These are phyloP conservation scores for Vitis rotundifolia DNA, from an alignment of 164 flowering plant genomes.

Conservation along the genomic window DNA sequence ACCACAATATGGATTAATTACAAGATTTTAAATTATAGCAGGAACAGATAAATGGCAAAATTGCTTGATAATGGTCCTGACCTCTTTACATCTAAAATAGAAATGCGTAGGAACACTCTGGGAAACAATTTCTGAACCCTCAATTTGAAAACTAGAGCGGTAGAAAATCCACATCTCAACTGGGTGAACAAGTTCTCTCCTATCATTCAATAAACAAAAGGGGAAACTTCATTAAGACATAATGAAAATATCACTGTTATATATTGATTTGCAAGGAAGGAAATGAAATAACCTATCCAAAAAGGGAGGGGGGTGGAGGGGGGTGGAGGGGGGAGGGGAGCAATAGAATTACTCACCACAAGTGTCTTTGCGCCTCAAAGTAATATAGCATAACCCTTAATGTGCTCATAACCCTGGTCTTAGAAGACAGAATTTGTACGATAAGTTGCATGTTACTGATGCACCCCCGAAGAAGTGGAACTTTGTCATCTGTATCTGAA, in stretches of 20 bases:
- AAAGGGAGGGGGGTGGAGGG: too few relatives aligned
- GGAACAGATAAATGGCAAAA: neutral
- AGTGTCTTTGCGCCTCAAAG: constrained; percentile 63
- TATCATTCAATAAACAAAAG: constrained; percentile 27
- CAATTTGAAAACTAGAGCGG: constrained; percentile 36
- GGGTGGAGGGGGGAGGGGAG: neutral
- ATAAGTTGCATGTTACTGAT: constrained; percentile 39
- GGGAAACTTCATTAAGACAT: neutral
- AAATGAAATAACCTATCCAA: neutral
- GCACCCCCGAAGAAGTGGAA: constrained; percentile 68
- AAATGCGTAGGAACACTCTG: constrained; percentile 47
- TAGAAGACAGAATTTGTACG: constrained; percentile 54
- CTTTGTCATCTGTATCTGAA: constrained; percentile 50
- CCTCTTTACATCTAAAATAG: constrained; percentile 62
- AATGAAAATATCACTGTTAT: neutral
- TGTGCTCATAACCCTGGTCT: constrained; percentile 64
- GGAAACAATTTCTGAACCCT: constrained; percentile 26
- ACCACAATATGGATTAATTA: constrained; percentile 3
- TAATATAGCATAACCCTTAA: constrained; percentile 38
- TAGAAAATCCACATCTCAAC: constrained; percentile 57
- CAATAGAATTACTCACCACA: constrained; percentile 52
- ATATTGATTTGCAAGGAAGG: neutral
- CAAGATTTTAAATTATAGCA: neutral
- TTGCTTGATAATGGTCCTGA: constrained; percentile 12
- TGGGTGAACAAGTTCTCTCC: constrained; percentile 77